A percentile compares a stretch with the other conserved stretches of the same genome.
Evolutionary conservation across 2,329 filamentous ascomycete species (phyloP).

Genomic region (Colletotrichum shisoi): DNA sequence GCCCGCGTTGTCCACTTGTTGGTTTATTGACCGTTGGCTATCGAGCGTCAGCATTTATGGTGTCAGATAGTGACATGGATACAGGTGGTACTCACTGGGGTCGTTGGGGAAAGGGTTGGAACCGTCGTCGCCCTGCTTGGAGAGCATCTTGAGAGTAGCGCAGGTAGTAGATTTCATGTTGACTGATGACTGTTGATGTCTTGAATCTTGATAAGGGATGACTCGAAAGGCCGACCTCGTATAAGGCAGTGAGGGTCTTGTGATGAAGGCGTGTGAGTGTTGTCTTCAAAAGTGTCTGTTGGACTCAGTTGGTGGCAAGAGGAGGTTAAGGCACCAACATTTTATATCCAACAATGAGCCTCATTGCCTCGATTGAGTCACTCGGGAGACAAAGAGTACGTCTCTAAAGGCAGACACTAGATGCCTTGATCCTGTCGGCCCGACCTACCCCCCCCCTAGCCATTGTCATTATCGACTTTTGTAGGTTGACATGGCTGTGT

Average conservation of each 20-base stretch:
- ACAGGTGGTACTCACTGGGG: constrained; percentile 11
- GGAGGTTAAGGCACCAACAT: constrained; percentile 5
- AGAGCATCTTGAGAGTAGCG: background rate
- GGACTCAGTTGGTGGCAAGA: constrained; percentile 1
- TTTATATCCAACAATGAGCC: constrained; percentile 11
- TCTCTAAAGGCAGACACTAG: constrained; percentile 19
- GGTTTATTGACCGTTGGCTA: constrained; percentile 20
- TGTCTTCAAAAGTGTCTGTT: constrained; percentile 1
- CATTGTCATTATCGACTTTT: background rate
- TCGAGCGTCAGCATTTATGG: background rate
- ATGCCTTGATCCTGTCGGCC: background rate
- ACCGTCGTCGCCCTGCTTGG: background rate
- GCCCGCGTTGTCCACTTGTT: background rate
- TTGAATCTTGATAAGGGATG: background rate
- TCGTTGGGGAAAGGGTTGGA: constrained; percentile 17
- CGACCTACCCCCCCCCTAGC: background rate
- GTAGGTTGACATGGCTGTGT: constrained; percentile 1
- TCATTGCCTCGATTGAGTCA: constrained; percentile 12
- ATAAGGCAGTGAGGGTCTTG: background rate
- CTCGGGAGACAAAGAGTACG: constrained; percentile 3
- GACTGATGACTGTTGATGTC: background rate
- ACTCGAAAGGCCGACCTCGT: background rate
- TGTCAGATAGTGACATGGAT: background rate
- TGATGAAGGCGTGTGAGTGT: background rate
- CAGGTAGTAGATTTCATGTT: background rate